phyloP scores from a whole-genome alignment of 345 rosid species.

The Nasturtium officinale region DNA sequence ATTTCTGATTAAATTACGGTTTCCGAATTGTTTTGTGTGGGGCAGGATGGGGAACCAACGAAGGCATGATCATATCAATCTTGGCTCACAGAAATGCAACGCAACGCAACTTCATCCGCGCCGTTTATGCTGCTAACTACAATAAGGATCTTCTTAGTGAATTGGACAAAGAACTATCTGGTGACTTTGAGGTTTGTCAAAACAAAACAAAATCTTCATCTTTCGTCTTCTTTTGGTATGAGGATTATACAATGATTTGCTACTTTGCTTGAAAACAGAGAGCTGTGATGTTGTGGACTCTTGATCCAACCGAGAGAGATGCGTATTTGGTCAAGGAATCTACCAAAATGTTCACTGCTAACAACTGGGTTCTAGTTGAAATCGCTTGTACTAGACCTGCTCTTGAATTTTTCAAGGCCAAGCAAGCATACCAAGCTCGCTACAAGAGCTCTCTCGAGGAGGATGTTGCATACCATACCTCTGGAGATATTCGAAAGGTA shows the following conservation, averaged over 20 bases:
- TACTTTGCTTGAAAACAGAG: constrained; percentile 46
- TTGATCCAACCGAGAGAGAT: constrained; percentile 79
- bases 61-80: constrained; percentile 68
- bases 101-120: constrained; percentile 65
- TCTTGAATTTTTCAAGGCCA: constrained; percentile 55
- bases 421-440: constrained; percentile 79
- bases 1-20: background rate
- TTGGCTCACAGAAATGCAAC: constrained; percentile 79
- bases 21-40: constrained; percentile 21
- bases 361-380: constrained; percentile 79
- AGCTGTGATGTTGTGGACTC: constrained; percentile 66
- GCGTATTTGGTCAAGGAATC: constrained; percentile 79
- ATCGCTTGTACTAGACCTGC: constrained; percentile 81
- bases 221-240: background rate
- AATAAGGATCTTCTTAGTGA: constrained; percentile 78
- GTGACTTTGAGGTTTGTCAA: constrained; percentile 77
- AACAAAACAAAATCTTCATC: background rate
- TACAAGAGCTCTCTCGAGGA: constrained; percentile 84
- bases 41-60: constrained; percentile 96
- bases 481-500: constrained; percentile 84
- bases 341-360: constrained; percentile 60
- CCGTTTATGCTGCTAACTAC: constrained; percentile 62
- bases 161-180: constrained; percentile 67
- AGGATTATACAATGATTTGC: constrained; percentile 4
- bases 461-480: constrained; percentile 82